Evolutionary conservation across 2,329 filamentous ascomycete species (phyloP).

Genomic region (Coccinonectria pachysandricola): DNA sequence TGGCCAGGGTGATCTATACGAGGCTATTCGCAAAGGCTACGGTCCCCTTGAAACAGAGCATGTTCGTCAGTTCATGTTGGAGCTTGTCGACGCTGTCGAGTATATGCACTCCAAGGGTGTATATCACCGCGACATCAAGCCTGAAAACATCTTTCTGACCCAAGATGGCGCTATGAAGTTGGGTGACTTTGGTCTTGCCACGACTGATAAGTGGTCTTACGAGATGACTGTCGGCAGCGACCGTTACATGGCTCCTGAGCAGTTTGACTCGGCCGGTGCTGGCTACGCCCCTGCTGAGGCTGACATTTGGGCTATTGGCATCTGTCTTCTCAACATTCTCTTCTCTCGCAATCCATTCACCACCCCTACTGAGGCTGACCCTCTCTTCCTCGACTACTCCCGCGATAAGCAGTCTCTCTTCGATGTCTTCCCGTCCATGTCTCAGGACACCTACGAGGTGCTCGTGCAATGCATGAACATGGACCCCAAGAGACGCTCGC

Average conservation of each 20-base stretch:
- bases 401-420: conserved; percentile 92
- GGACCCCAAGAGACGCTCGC: conserved; percentile 79
- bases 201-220: conserved; percentile 78
- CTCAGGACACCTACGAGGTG: conserved; percentile 93
- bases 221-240: conserved; percentile 94
- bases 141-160: conserved; percentile 95
- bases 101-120: conserved; percentile 86
- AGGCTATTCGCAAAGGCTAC: conserved; percentile 82
- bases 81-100: conserved; percentile 80
- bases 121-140: conserved; percentile 97
- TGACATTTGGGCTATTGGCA: conserved; percentile 94
- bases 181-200: conserved; percentile 91
- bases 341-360: conserved; percentile 97
- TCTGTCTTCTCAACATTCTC: conserved; percentile 90
- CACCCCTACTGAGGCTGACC: conserved; percentile 79
- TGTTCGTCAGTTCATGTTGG: conserved; percentile 93
- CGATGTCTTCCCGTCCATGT: conserved; percentile 97
- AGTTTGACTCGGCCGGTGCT: conserved; percentile 78
- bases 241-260: conserved; percentile 97
- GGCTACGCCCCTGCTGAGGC: conserved; percentile 91
- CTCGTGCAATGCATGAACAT: conserved; percentile 83
- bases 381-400: conserved; percentile 85
- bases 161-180: conserved; percentile 86
- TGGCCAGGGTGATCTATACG: conserved; percentile 89
- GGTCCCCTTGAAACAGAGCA: conserved; percentile 92